Evolutionary conservation across 768 basidiomycete species (phyloP), one percentile per base, ranked within the genome.

Genomic region (Hemileccinum impolitum): DNA sequence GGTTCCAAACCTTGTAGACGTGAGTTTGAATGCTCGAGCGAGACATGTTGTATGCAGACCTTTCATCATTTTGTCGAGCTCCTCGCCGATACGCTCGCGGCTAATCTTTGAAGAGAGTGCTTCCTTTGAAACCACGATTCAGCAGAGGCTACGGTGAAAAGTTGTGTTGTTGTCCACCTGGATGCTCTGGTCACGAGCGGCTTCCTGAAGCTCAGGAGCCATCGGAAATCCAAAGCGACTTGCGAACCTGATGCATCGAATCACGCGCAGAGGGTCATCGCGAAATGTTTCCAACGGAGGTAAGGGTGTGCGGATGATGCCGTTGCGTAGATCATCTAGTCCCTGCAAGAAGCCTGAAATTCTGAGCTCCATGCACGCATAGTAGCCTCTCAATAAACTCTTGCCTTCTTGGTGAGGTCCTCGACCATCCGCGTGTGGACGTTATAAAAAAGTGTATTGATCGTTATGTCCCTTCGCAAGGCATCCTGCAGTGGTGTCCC

Each of bases 381-480:
- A 36, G 41, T 10, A 25, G 23, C 45, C 26, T 6, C 26, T 3
- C 31, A 9, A 12, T 4, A 30, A 30, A 4, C n/a, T 23, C 51
- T 26, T 62, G 86, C 91, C 78, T 84, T 86, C 58, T 75, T 78
- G 1, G 93, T 95, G 59, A 78, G 78, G 64, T 99, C 96, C 62
- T 99, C 96, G 3, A 99, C 85, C 3, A 71, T 56, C 13, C 83
- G 79, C 1, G 86, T 84, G 60, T 96, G 93, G 1, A 99, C 80
- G 56, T 99, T 98, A 72, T 94, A 98, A 71, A 98, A 98, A 7
- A 99, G 72, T 0, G 95, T 75, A 62, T 99, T 99, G 66, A 99
- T 96, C 1, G 96, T 98, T 25, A 88, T 81, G 65, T 99, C 96
- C 59, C 96, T 76, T 45, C 96, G 75, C 41, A 88, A 65, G 2